Evolutionary conservation across 331 rosid genomes (phyloP).

Genomic region (Rhamnella rubrinervis): DNA sequence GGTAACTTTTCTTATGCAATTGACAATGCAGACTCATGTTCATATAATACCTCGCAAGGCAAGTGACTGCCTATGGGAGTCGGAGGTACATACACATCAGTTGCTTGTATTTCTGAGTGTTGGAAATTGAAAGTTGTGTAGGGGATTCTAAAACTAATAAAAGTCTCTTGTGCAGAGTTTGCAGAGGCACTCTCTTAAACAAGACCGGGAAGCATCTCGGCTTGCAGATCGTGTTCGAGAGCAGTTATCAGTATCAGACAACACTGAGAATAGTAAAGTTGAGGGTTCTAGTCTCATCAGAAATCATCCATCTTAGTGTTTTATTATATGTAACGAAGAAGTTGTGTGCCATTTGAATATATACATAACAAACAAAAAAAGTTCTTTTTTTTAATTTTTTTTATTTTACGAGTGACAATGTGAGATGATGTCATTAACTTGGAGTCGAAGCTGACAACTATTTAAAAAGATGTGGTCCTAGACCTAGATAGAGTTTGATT

Average conservation of each 20-base stretch:
- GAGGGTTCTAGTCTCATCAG: slow-evolving; percentile 41
- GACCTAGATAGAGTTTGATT: too few relatives aligned
- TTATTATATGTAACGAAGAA: slow-evolving; percentile 4
- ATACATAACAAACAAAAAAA: background rate
- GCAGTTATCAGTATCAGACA: slow-evolving; percentile 41
- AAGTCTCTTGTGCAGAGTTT: slow-evolving; percentile 46
- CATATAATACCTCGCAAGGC: slow-evolving; percentile 89
- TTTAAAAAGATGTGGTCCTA: too few relatives aligned
- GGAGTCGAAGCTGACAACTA: too few relatives aligned
- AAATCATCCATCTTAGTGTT: slow-evolving; percentile 26
- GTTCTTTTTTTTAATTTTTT: too few relatives aligned
- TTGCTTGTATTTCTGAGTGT: slow-evolving; percentile 7
- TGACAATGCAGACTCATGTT: slow-evolving; percentile 76
- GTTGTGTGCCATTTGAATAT: slow-evolving; percentile 8
- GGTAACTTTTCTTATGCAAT: slow-evolving; percentile 26
- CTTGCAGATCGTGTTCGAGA: slow-evolving; percentile 67
- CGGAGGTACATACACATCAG: slow-evolving; percentile 59
- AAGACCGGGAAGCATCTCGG: slow-evolving; percentile 57
- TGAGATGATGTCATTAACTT: too few relatives aligned
- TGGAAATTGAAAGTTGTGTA: background rate
- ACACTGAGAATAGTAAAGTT: slow-evolving; percentile 29
- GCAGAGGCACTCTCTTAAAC: slow-evolving; percentile 57
- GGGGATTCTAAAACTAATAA: background rate
- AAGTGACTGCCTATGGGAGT: slow-evolving; percentile 80
- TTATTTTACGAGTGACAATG: too few relatives aligned